phyloP scores from a whole-genome alignment of 331 rosid genomes.

The Rhamnella rubrinervis region DNA sequence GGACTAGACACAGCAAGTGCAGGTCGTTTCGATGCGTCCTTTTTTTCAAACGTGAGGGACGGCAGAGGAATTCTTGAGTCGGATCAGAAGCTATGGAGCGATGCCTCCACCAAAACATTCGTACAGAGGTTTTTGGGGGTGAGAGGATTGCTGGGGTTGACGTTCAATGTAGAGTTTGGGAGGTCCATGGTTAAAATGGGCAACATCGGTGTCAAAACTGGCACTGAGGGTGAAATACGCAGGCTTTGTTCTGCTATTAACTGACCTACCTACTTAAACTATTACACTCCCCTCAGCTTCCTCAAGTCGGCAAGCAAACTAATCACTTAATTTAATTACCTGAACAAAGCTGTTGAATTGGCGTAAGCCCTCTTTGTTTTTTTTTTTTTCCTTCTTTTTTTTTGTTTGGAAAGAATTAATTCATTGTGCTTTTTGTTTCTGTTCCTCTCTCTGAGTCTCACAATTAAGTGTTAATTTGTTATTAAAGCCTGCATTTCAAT shows the following conservation, averaged over 20 bases:
- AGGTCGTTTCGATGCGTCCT: slow-evolving; percentile 41
- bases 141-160: slow-evolving; percentile 31
- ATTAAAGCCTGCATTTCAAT: too few relatives aligned
- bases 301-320: too few relatives aligned
- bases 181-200: slow-evolving; percentile 78
- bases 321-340: too few relatives aligned
- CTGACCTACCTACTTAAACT: not conserved
- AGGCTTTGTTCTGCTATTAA: slow-evolving; percentile 56
- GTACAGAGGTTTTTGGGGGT: slow-evolving; percentile 46
- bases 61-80: slow-evolving; percentile 64
- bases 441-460: too few relatives aligned
- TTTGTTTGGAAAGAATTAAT: too few relatives aligned
- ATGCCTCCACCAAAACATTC: slow-evolving; percentile 48
- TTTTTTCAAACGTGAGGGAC: slow-evolving; percentile 42
- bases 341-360: too few relatives aligned
- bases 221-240: slow-evolving; percentile 57
- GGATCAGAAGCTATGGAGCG: slow-evolving; percentile 63
- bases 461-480: too few relatives aligned
- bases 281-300: too few relatives aligned
- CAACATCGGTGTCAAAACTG: slow-evolving; percentile 51
- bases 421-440: too few relatives aligned
- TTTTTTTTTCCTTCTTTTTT: too few relatives aligned
- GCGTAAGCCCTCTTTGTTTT: too few relatives aligned
- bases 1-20: slow-evolving; percentile 53
- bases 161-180: slow-evolving; percentile 56